phyloP scores from a whole-genome alignment of 2,329 filamentous ascomycete genomes.

The Alternaria angustiovoidea region DNA sequence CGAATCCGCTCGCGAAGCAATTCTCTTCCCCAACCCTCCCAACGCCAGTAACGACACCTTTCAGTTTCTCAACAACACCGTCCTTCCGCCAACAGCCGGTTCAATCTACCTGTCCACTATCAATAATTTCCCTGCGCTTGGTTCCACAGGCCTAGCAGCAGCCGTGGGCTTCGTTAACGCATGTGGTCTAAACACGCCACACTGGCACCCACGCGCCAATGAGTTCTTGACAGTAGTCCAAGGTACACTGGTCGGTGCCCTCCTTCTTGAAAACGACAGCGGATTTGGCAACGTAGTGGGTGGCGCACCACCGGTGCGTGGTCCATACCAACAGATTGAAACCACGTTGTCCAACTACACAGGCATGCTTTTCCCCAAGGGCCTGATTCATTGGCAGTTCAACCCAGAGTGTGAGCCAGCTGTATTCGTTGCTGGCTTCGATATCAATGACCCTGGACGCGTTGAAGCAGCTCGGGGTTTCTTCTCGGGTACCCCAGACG shows the following conservation, averaged over 20 bases:
- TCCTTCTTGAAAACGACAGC: slow-evolving; percentile 50
- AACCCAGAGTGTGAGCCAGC: slow-evolving; percentile 53
- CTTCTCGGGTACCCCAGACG: slow-evolving; percentile 33
- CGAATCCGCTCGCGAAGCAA: slow-evolving; percentile 24
- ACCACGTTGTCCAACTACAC: slow-evolving; percentile 48
- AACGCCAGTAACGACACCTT: slow-evolving; percentile 31
- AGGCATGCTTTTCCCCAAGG: slow-evolving; percentile 52
- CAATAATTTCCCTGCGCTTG: slow-evolving; percentile 65
- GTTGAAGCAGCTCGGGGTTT: slow-evolving; percentile 45
- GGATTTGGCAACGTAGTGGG: slow-evolving; percentile 29
- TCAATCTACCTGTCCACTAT: slow-evolving; percentile 63
- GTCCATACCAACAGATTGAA: slow-evolving; percentile 40
- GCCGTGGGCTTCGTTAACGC: slow-evolving; percentile 61
- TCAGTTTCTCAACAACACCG: slow-evolving; percentile 43
- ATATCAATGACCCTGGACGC: slow-evolving; percentile 48
- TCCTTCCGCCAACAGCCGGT: slow-evolving; percentile 53
- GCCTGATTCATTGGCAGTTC: slow-evolving; percentile 54
- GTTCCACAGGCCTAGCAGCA: slow-evolving; percentile 61
- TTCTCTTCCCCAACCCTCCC: slow-evolving; percentile 29
- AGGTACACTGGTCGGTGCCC: slow-evolving; percentile 46
- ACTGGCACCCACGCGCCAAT: slow-evolving; percentile 53
- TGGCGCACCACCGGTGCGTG: slow-evolving; percentile 23
- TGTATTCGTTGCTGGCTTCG: slow-evolving; percentile 50
- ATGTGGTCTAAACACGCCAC: slow-evolving; percentile 61
- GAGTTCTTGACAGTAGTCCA: slow-evolving; percentile 52